phyloP scores from a whole-genome alignment of 2,329 filamentous ascomycete genomes.

The Calonectria fujianensis region DNA sequence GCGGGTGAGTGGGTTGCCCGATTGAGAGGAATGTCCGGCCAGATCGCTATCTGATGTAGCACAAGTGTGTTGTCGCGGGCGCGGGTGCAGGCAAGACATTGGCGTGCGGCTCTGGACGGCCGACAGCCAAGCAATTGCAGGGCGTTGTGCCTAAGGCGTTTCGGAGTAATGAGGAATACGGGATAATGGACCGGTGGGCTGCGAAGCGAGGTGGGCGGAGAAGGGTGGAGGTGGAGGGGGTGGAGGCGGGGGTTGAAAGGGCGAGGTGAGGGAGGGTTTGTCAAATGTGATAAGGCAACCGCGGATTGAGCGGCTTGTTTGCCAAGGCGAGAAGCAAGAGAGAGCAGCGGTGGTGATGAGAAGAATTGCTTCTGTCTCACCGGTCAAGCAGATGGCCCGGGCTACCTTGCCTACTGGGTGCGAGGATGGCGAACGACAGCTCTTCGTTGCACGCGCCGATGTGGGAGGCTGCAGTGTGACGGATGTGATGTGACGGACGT shows the following conservation, averaged over 20 bases:
- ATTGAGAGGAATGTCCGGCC: background rate
- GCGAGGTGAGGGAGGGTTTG: background rate
- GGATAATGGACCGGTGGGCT: constrained; percentile 1
- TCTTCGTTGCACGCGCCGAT: background rate
- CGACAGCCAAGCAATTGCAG: background rate
- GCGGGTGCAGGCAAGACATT: background rate
- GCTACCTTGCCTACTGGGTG: background rate
- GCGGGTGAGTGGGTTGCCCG: background rate
- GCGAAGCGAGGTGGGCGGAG: background rate
- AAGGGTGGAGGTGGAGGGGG: background rate
- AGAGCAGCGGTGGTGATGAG: background rate
- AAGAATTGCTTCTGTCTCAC: constrained; percentile 15
- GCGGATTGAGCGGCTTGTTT: background rate
- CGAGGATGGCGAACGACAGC: constrained; percentile 2
- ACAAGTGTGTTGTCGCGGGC: background rate
- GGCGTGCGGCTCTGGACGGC: too few species aligned
- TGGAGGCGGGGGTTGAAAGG: constrained; percentile 10
- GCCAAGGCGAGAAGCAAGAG: background rate
- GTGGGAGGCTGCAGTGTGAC: constrained; percentile 20
- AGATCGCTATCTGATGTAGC: constrained; percentile 1
- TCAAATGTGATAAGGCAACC: constrained; percentile 12
- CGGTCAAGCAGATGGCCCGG: constrained; percentile 8
- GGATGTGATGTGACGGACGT: background rate
- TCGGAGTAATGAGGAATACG: constrained; percentile 17
- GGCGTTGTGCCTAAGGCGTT: background rate